These are phyloP conservation scores for Aspergillus biplanus DNA, from an alignment of 495 filamentous ascomycete species.

Conservation along the genomic window DNA sequence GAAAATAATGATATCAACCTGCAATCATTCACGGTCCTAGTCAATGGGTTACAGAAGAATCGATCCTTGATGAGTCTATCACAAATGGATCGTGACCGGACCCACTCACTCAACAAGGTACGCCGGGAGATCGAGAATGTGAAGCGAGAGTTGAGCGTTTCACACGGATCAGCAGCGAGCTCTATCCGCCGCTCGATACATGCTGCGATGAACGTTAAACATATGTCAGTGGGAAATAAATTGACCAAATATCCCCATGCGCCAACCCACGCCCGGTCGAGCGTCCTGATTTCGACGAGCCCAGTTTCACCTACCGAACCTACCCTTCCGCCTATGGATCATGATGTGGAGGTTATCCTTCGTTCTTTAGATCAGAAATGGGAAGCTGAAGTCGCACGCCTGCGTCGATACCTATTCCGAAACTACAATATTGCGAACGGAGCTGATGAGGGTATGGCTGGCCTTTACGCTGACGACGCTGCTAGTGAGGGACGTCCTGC, in stretches of 20 bases:
- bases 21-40: constrained; percentile 75
- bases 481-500: constrained; percentile 43
- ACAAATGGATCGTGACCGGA: constrained; percentile 64
- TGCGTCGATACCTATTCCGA: constrained; percentile 61
- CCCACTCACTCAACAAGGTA: constrained; percentile 63
- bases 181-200: constrained; percentile 53
- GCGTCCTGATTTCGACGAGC: constrained; percentile 24
- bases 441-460: constrained; percentile 26
- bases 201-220: constrained; percentile 41
- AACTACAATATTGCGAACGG: constrained; percentile 63
- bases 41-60: constrained; percentile 73
- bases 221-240: constrained; percentile 36
- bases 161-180: constrained; percentile 39
- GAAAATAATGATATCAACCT: constrained; percentile 80
- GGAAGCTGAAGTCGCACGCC: constrained; percentile 59
- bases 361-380: constrained; percentile 62
- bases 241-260: constrained; percentile 38
- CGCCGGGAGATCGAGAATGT: constrained; percentile 60
- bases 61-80: constrained; percentile 67
- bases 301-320: constrained; percentile 29
- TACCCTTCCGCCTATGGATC: constrained; percentile 36
- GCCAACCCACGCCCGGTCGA: constrained; percentile 25
- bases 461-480: constrained; percentile 30
- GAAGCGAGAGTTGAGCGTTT: constrained; percentile 41
- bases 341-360: constrained; percentile 59